Percentiles rank a stretch among this genome's conserved stretches.
phyloP scores from a whole-genome alignment of 2,329 filamentous ascomycete species.

The Gremmenia infestans region DNA sequence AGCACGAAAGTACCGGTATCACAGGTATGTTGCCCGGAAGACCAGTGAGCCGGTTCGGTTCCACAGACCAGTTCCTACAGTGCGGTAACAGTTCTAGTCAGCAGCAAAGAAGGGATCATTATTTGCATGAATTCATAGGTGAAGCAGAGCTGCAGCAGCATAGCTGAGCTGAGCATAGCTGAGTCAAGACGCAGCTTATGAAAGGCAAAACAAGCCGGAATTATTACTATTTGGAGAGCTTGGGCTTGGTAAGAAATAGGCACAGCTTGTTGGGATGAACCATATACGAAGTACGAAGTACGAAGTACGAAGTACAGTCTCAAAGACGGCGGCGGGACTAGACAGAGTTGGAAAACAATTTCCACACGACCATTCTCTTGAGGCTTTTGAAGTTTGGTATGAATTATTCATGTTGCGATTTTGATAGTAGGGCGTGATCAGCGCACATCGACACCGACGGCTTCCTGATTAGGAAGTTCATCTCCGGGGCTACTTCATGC shows the following conservation, averaged over 20 bases:
- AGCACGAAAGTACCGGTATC: slow-evolving; percentile 5
- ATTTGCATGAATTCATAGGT: slow-evolving; percentile 9
- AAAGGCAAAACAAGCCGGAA: background rate
- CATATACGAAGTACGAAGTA: background rate
- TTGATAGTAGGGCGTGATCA: background rate
- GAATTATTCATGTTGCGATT: background rate
- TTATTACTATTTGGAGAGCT: no score
- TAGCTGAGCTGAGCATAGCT: background rate
- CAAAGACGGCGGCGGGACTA: background rate
- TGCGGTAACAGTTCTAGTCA: background rate
- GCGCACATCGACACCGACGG: slow-evolving; percentile 8
- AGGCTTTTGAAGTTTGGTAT: background rate
- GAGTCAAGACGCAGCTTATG: slow-evolving; percentile 5
- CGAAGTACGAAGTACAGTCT: background rate
- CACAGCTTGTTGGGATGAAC: background rate
- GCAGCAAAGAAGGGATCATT: background rate
- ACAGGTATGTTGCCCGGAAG: slow-evolving; percentile 8
- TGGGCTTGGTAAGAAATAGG: background rate
- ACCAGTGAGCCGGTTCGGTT: slow-evolving; percentile 15
- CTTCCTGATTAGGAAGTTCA: slow-evolving; percentile 19
- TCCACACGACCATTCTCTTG: background rate
- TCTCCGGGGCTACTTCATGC: slow-evolving; percentile 23
- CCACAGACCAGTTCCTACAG: slow-evolving; percentile 4
- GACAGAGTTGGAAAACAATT: no score
- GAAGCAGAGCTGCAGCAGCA: background rate